phyloP scores from a whole-genome alignment of 352 stramenopile genomes.

The Phytophthora pluvialis region DNA sequence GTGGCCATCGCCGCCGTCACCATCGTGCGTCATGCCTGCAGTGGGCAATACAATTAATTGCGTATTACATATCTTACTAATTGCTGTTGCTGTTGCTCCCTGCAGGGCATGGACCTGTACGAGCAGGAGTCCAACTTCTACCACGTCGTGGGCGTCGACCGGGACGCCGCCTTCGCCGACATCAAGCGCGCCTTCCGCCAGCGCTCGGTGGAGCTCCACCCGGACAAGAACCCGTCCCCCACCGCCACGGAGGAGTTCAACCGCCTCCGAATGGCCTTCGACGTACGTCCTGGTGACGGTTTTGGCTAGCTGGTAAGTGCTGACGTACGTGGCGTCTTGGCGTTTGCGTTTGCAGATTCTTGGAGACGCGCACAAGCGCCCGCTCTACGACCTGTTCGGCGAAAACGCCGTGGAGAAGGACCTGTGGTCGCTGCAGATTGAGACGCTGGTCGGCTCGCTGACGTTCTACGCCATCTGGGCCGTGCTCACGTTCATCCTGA shows the following conservation, averaged over 20 bases:
- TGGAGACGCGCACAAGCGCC: slow-evolving; percentile 92
- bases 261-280: slow-evolving; percentile 93
- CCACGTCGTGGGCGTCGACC: slow-evolving; percentile 88
- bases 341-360: slow-evolving; percentile 41
- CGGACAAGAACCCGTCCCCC: slow-evolving; percentile 96
- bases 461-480: slow-evolving; percentile 97
- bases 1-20: slow-evolving; percentile 91
- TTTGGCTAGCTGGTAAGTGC: background rate
- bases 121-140: slow-evolving; percentile 96
- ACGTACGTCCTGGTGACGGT: slow-evolving; percentile 76
- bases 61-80: background rate
- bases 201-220: slow-evolving; percentile 95
- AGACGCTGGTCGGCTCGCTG: slow-evolving; percentile 90
- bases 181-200: slow-evolving; percentile 98
- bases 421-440: slow-evolving; percentile 89
- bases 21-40: slow-evolving; percentile 69
- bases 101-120: slow-evolving; percentile 83
- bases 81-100: background rate
- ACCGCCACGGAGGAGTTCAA: slow-evolving; percentile 94
- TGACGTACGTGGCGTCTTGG: slow-evolving; percentile 7
- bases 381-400: slow-evolving; percentile 97
- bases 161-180: slow-evolving; percentile 91
- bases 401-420: slow-evolving; percentile 90
- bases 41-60: slow-evolving; percentile 1
- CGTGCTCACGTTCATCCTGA: slow-evolving; percentile 96